Evolutionary conservation across 2,329 filamentous ascomycete genomes (phyloP).

Genomic region (Cytospora paraplurivora): DNA sequence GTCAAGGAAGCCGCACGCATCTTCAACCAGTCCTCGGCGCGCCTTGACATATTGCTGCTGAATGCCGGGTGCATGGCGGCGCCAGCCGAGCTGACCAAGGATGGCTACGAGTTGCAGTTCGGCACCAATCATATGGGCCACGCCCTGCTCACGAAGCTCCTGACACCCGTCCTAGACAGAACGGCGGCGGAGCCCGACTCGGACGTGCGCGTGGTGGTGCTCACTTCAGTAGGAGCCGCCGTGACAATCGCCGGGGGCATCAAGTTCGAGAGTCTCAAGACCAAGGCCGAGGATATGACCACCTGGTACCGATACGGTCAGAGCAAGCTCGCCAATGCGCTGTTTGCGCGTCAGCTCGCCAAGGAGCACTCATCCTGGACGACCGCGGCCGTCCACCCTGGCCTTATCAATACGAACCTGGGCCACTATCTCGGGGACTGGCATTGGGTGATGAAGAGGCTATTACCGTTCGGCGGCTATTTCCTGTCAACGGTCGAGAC

Average conservation of each 20-base stretch:
- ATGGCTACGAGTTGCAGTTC: slow-evolving; percentile 54
- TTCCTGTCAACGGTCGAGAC: slow-evolving; percentile 32
- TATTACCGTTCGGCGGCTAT: slow-evolving; percentile 28
- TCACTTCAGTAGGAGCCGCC: slow-evolving; percentile 35
- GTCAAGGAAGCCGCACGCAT: slow-evolving; percentile 44
- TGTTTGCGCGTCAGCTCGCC: slow-evolving; percentile 36
- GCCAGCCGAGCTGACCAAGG: slow-evolving; percentile 41
- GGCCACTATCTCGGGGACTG: background rate
- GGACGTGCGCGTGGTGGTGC: slow-evolving; percentile 38
- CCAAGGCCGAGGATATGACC: slow-evolving; percentile 29
- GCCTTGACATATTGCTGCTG: slow-evolving; percentile 36
- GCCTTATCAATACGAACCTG: slow-evolving; percentile 36
- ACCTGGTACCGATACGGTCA: slow-evolving; percentile 35
- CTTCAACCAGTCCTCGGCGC: slow-evolving; percentile 37
- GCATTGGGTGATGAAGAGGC: slow-evolving; percentile 12
- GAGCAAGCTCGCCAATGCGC: slow-evolving; percentile 39
- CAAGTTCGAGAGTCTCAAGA: slow-evolving; percentile 37
- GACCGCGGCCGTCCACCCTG: slow-evolving; percentile 35
- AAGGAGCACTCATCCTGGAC: slow-evolving; percentile 33
- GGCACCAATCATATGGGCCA: slow-evolving; percentile 54
- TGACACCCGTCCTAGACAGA: slow-evolving; percentile 37
- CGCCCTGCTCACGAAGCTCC: slow-evolving; percentile 45
- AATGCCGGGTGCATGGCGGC: slow-evolving; percentile 50
- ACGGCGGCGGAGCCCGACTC: slow-evolving; percentile 33
- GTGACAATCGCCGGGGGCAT: slow-evolving; percentile 32